Percentiles rank a stretch among this genome's conserved stretches.
phyloP scores from a whole-genome alignment of 1,284 basidiomycete genomes.

The Inonotus hispidus region DNA sequence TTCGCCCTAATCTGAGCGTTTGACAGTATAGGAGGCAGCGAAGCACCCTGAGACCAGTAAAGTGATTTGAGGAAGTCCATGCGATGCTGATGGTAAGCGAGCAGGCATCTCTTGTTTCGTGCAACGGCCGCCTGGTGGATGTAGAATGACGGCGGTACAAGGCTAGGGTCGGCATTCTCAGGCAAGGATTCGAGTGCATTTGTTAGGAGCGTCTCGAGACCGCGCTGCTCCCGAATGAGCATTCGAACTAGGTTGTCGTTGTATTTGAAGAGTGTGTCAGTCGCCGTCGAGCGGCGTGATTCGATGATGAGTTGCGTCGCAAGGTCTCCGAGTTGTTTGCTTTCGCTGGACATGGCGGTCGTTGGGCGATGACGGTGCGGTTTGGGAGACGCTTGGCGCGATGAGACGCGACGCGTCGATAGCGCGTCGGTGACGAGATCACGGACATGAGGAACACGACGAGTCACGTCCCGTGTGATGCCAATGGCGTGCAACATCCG shows the following conservation, averaged over 20 bases:
- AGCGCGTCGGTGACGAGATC: constrained; percentile 3
- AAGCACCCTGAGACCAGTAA: constrained; percentile 94
- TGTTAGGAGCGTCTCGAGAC: constrained; percentile 65
- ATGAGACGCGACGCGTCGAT: no score
- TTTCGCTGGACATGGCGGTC: constrained; percentile 4
- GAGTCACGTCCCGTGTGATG: neutral
- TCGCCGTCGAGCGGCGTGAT: constrained; percentile 76
- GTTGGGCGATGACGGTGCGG: neutral
- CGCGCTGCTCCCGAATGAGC: constrained; percentile 87
- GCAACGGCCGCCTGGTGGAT: constrained; percentile 85
- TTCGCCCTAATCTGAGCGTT: constrained; percentile 71
- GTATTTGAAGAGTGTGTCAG: constrained; percentile 87
- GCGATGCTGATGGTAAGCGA: constrained; percentile 87
- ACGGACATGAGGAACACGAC: neutral
- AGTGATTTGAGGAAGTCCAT: constrained; percentile 77
- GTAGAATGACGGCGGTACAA: constrained; percentile 63
- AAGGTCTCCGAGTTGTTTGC: constrained; percentile 68
- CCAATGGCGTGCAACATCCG: neutral
- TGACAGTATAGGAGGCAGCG: constrained; percentile 79
- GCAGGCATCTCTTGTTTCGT: constrained; percentile 89
- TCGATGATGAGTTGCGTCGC: constrained; percentile 85
- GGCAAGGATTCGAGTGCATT: constrained; percentile 37
- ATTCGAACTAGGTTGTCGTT: constrained; percentile 84
- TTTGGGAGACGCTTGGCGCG: neutral
- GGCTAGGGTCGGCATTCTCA: constrained; percentile 31